Evolutionary conservation across 768 basidiomycete species (phyloP).

Genomic region (Lyophyllum atratum): DNA sequence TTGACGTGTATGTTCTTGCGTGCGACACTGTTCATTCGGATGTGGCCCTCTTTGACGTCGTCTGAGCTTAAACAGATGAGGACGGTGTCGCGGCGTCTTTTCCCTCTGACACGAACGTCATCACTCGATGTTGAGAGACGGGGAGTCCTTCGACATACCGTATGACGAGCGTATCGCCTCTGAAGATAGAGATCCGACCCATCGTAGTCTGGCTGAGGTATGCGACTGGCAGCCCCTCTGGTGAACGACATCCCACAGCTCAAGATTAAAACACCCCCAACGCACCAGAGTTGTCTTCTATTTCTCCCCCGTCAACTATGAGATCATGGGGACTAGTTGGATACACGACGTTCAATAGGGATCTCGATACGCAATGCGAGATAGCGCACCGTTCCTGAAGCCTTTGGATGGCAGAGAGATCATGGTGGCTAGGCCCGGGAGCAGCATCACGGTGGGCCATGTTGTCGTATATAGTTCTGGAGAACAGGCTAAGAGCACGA

Average conservation of each 20-base stretch:
- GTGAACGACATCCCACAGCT: not conserved
- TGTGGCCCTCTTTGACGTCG: slow-evolving; percentile 96
- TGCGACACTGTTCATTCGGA: slow-evolving; percentile 99
- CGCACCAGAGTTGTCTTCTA: slow-evolving; percentile 95
- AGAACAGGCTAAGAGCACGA: too few relatives aligned
- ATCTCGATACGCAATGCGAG: too few relatives aligned
- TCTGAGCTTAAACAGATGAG: slow-evolving; percentile 95
- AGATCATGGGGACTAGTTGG: too few relatives aligned
- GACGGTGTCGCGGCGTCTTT: slow-evolving; percentile 97
- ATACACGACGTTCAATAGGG: too few relatives aligned
- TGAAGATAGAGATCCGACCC: slow-evolving; percentile 91
- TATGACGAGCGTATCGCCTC: slow-evolving; percentile 95
- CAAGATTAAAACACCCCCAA: not conserved
- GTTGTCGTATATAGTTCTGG: too few relatives aligned
- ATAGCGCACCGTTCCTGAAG: too few relatives aligned
- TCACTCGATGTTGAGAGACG: slow-evolving; percentile 5
- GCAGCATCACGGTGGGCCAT: too few relatives aligned
- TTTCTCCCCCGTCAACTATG: slow-evolving; percentile 91
- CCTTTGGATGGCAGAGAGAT: too few relatives aligned
- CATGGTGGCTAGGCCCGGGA: too few relatives aligned
- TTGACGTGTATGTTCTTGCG: slow-evolving; percentile 98
- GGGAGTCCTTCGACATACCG: slow-evolving; percentile 49
- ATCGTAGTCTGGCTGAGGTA: slow-evolving; percentile 81
- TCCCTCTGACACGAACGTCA: too few relatives aligned
- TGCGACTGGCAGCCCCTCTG: slow-evolving; percentile 6